Percentiles rank a stretch among this genome's conserved stretches.
phyloP scores from a whole-genome alignment of 768 basidiomycete genomes.

The Termitomyces sp. region DNA sequence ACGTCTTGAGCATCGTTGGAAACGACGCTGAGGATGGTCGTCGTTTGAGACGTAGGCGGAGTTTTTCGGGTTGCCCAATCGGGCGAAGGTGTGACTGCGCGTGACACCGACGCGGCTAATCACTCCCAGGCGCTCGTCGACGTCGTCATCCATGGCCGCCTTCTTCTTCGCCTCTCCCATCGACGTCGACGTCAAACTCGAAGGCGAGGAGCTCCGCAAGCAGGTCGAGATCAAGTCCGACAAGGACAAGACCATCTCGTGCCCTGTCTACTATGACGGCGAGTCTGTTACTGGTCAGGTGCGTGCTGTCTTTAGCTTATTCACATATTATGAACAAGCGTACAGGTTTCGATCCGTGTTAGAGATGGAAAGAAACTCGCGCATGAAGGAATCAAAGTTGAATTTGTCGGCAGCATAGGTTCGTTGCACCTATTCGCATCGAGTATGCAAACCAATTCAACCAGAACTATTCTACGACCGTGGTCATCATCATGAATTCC shows the following conservation, averaged over 20 bases:
- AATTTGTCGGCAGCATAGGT: slow-evolving; percentile 97
- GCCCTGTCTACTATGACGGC: slow-evolving; percentile 95
- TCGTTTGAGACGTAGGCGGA: slow-evolving; percentile 24
- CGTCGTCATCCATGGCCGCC: slow-evolving; percentile 56
- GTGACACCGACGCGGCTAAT: slow-evolving; percentile 3
- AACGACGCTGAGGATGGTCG: slow-evolving; percentile 34
- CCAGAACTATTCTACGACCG: slow-evolving; percentile 93
- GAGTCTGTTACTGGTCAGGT: slow-evolving; percentile 91
- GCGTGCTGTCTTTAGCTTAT: background rate
- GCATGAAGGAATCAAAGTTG: slow-evolving; percentile 97
- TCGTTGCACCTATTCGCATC: slow-evolving; percentile 19
- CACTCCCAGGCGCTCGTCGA: background rate
- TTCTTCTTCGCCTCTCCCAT: slow-evolving; percentile 92
- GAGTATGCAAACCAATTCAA: background rate
- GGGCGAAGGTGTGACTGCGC: slow-evolving; percentile 7
- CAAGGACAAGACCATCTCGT: slow-evolving; percentile 80
- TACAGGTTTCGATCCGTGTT: slow-evolving; percentile 79
- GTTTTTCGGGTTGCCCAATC: slow-evolving; percentile 20
- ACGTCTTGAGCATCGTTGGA: slow-evolving; percentile 29
- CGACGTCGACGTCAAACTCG: slow-evolving; percentile 86
- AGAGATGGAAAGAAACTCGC: slow-evolving; percentile 93
- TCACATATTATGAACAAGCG: background rate
- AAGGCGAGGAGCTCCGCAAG: slow-evolving; percentile 83
- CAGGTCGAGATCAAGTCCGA: slow-evolving; percentile 88
- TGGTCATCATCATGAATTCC: slow-evolving; percentile 97